Base-by-base conservation (phyloP, 2,329 filamentous ascomycete genomes). In the Ophiognomonia clavigignenti-juglandacearum region DNA sequence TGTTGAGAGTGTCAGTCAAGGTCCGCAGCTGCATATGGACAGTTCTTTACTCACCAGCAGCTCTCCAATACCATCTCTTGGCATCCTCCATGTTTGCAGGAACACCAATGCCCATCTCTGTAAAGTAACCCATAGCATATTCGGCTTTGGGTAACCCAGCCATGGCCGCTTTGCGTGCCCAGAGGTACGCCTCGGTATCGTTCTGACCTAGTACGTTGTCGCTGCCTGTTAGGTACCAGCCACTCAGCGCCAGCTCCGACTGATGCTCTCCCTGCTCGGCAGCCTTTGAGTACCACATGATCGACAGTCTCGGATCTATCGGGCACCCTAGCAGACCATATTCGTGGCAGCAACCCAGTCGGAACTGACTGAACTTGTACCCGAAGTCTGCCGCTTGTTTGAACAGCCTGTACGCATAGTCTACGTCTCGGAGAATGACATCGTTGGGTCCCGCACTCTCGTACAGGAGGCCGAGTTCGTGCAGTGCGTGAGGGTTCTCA, bases 81-180 rank as follows among this genome's bases (percentile, higher is more conserved):
- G 92, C 93, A 68, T 97, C 93, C 59, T 98, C 93, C 57, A 96
- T 60, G 63, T 92, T 95, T 8, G 86, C 82, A 14, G 85, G 75
- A 54, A 88, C 83, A 24, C 93, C 93, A 57, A 98, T 97, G 11
- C 93, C 93, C 40, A 93, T 85, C 67, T 98, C 93, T 1, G 88
- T 95, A 62, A 95, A 96, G 68, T 97, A 96, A 0, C 93, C 93
- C 86, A 98, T 96, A 0, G 92, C 93, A 68, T 96, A 97, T 69
- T 97, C 88, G 0, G 93, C 93, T 72, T 97, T 98, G 7, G 89
- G 83, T 31, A 96, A 69, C 3, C 92, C 90, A 4, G 89, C 86
- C 54, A 84, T 81, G 0, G 93, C 93, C 2, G 93, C 92, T 67
- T 96, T 97, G 19, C 92, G 77, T 10, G 93, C 92, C 93, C 93